Percentiles rank a stretch among this genome's conserved stretches.
These are phyloP conservation scores for Marasmius oreades DNA, from an alignment of 1,284 basidiomycete genomes.

Conservation along the genomic window DNA sequence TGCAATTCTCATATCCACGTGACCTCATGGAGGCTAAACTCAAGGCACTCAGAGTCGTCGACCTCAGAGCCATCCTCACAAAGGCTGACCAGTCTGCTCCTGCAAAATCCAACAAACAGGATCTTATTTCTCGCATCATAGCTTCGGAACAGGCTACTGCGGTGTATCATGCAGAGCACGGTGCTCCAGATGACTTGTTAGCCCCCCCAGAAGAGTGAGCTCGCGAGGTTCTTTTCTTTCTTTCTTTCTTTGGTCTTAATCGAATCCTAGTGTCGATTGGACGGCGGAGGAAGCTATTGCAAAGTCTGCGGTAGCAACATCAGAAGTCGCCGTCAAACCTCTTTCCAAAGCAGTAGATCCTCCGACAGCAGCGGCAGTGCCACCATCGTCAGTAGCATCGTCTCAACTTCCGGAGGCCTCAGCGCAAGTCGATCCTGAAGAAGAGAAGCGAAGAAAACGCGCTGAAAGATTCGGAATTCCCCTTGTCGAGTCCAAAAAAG, in stretches of 20 bases:
- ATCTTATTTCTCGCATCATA: constrained; percentile 61
- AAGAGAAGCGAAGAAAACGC: constrained; percentile 55
- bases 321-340: background rate
- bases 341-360: constrained; percentile 9
- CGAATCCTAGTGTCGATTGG: constrained; percentile 33
- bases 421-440: constrained; percentile 39
- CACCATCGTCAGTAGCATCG: too few relatives aligned
- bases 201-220: constrained; percentile 47
- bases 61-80: constrained; percentile 61
- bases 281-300: constrained; percentile 26
- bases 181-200: constrained; percentile 23
- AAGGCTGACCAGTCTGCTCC: constrained; percentile 45
- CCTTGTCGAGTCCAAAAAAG: too few relatives aligned
- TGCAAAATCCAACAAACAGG: constrained; percentile 59
- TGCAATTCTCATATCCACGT: constrained; percentile 23
- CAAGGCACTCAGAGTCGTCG: constrained; percentile 68
- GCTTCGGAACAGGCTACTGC: constrained; percentile 47
- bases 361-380: constrained; percentile 12
- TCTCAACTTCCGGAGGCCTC: constrained; percentile 11
- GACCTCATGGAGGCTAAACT: constrained; percentile 50
- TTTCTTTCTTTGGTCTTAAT: background rate
- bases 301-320: constrained; percentile 13
- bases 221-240: constrained; percentile 5
- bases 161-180: constrained; percentile 39
- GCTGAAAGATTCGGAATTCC: constrained; percentile 63